Evolutionary conservation across 2,329 filamentous ascomycete genomes (phyloP).

Genomic region (Botrytis hyacinthi): DNA sequence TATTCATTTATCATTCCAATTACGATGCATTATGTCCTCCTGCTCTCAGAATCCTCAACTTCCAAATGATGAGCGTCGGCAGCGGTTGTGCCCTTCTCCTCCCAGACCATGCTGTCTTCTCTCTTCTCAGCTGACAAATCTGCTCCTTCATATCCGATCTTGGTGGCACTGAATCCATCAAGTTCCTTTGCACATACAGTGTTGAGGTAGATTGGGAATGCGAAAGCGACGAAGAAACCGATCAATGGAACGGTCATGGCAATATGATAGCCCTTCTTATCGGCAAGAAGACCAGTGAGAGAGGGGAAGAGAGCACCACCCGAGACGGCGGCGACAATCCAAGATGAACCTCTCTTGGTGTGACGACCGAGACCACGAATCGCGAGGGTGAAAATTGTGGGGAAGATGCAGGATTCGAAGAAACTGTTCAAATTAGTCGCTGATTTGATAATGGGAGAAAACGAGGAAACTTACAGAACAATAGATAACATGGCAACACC

Average conservation of each 20-base stretch:
- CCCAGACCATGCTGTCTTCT: not conserved
- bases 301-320: constrained; percentile 35
- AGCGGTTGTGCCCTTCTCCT: constrained; percentile 9
- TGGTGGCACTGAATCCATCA: constrained; percentile 40
- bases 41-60: not conserved
- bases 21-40: not conserved
- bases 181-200: constrained; percentile 38
- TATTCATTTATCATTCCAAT: not conserved
- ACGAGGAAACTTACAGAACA: constrained; percentile 46
- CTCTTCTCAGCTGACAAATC: constrained; percentile 9
- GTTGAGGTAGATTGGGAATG: constrained; percentile 41
- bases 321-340: constrained; percentile 56
- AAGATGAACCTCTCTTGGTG: constrained; percentile 75
- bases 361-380: constrained; percentile 76
- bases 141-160: constrained; percentile 38
- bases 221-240: constrained; percentile 40
- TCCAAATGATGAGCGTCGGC: constrained; percentile 1
- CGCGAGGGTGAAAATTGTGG: constrained; percentile 75
- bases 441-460: not conserved
- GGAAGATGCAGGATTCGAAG: constrained; percentile 79
- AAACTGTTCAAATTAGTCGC: constrained; percentile 39
- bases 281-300: constrained; percentile 23
- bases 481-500: constrained; percentile 63
- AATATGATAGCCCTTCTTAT: constrained; percentile 18
- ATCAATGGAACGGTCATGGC: constrained; percentile 39